Conservation (phyloP, 2,329 filamentous ascomycete species). For the Sporothrix mexicana region DNA sequence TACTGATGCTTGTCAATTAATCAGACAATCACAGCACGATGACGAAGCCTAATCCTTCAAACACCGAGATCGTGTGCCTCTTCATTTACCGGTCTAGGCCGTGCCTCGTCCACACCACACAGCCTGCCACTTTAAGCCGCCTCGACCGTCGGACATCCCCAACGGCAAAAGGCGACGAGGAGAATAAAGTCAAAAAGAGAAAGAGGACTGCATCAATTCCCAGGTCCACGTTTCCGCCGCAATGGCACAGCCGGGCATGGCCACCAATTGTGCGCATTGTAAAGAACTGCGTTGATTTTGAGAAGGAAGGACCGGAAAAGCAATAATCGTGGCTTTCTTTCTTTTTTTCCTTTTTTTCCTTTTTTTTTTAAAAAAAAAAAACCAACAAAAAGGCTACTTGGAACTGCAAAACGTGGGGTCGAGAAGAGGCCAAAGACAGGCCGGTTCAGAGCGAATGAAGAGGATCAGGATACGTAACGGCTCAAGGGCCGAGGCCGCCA, state of each 20-base stretch:
- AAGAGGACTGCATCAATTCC: background rate
- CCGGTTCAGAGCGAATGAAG: background rate
- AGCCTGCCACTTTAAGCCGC: slow-evolving; percentile 4
- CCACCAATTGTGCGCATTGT: background rate
- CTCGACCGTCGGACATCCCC: slow-evolving; percentile 30
- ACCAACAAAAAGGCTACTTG: background rate
- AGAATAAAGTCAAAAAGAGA: background rate
- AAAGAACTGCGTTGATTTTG: background rate
- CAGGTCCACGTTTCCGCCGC: slow-evolving; percentile 17
- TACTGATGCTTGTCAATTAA: no score
- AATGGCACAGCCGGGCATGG: background rate
- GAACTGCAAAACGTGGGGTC: background rate
- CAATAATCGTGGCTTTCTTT: background rate
- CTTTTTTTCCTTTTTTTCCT: no score
- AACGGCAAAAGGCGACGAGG: slow-evolving; percentile 17
- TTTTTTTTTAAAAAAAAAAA: background rate
- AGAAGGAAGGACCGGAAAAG: background rate
- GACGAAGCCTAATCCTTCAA: background rate
- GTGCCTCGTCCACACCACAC: slow-evolving; percentile 9
- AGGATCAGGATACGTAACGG: slow-evolving; percentile 1
- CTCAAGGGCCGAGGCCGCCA: slow-evolving; percentile 6
- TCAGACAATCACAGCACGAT: background rate
- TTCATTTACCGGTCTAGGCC: slow-evolving; percentile 21
- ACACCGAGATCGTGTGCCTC: slow-evolving; percentile 21
- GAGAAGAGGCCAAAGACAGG: background rate